Evolutionary conservation across 2,329 filamentous ascomycete species (phyloP).

Genomic region (Pseudofabraea citricarpa): DNA sequence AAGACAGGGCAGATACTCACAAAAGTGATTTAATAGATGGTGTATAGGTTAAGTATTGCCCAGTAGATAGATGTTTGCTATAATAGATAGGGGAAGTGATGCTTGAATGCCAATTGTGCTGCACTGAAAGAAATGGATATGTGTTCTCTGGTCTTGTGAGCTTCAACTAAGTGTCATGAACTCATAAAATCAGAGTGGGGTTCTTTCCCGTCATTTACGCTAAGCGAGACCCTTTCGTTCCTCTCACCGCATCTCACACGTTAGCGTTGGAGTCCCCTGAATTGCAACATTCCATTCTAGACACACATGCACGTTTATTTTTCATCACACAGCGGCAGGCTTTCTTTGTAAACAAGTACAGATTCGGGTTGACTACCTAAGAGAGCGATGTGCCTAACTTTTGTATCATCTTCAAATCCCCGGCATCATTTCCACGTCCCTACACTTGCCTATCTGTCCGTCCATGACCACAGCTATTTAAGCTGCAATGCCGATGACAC

Average conservation of each 20-base stretch:
- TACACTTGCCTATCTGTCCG: background rate
- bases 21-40: background rate
- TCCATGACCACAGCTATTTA: constrained; percentile 48
- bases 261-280: too few relatives aligned
- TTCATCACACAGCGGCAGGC: background rate
- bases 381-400: background rate
- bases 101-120: too few relatives aligned
- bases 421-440: background rate
- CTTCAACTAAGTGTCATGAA: background rate
- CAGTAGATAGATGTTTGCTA: too few relatives aligned
- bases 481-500: constrained; percentile 83
- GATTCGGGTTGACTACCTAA: background rate
- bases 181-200: constrained; percentile 1
- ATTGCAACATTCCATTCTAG: too few relatives aligned
- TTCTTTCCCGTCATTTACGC: background rate
- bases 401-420: background rate
- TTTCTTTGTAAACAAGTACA: background rate
- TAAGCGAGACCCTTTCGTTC: background rate
- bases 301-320: background rate
- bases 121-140: too few relatives aligned
- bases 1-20: background rate
- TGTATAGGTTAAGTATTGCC: too few relatives aligned
- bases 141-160: constrained; percentile 1
- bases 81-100: too few relatives aligned
- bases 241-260: too few relatives aligned